These are phyloP conservation scores for Erythrobasidium hasegawianum DNA, from an alignment of 1,284 basidiomycete species.

Conservation along the genomic window DNA sequence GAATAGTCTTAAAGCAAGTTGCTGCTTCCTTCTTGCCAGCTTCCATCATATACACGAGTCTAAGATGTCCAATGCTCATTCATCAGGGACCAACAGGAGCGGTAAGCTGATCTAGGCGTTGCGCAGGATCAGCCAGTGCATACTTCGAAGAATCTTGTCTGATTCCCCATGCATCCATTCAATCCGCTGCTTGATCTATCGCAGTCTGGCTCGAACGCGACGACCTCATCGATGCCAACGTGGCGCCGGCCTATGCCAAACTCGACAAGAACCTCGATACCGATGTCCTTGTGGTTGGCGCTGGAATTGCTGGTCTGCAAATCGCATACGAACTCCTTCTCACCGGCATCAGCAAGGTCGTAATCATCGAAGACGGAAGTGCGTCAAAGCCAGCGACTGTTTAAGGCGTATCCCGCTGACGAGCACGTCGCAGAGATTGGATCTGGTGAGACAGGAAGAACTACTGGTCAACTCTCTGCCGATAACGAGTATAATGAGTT, in stretches of 20 bases:
- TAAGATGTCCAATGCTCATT: no score
- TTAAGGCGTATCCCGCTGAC: neutral
- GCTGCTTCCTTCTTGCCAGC: no score
- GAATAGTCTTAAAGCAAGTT: no score
- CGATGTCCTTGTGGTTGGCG: slow-evolving; percentile 9
- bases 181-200: neutral
- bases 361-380: slow-evolving; percentile 15
- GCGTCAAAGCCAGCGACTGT: neutral
- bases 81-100: no score
- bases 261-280: slow-evolving; percentile 7
- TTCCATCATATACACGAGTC: no score
- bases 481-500: slow-evolving; percentile 22
- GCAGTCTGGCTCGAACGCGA: slow-evolving; percentile 14
- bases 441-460: slow-evolving; percentile 17
- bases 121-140: no score
- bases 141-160: no score
- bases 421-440: neutral
- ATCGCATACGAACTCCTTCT: slow-evolving; percentile 19
- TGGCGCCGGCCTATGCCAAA: slow-evolving; percentile 3
- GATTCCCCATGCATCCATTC: no score
- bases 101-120: no score
- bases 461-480: slow-evolving; percentile 11
- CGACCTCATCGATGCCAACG: slow-evolving; percentile 11
- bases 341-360: slow-evolving; percentile 11
- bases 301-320: slow-evolving; percentile 13